phyloP scores from a whole-genome alignment of 805 yeast genomes.

The Wickerhamomyces pijperi region DNA sequence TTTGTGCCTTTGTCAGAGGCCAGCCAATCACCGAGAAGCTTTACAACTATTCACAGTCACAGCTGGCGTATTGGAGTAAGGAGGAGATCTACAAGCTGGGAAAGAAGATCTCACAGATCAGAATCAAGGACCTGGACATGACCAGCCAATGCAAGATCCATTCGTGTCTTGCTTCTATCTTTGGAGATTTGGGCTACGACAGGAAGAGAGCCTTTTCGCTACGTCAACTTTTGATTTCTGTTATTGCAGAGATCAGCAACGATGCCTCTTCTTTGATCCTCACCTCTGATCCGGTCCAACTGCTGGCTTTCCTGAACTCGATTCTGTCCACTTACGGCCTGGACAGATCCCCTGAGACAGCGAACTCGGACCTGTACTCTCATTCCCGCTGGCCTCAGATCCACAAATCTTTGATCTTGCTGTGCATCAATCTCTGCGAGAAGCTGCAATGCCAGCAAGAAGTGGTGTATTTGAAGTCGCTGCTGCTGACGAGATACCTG shows the following conservation, averaged over 20 bases:
- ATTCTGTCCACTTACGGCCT: constrained; percentile 47
- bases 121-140: constrained; percentile 32
- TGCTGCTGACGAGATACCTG: constrained; percentile 44
- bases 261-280: not conserved
- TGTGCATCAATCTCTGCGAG: constrained; percentile 43
- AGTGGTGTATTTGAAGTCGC: constrained; percentile 34
- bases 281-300: constrained; percentile 1
- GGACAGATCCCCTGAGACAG: constrained; percentile 24
- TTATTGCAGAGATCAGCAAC: constrained; percentile 28
- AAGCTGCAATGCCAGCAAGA: constrained; percentile 34
- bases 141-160: constrained; percentile 52
- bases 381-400: constrained; percentile 40
- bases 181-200: constrained; percentile 43
- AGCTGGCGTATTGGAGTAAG: constrained; percentile 37
- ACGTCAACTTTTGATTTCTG: constrained; percentile 46
- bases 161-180: constrained; percentile 54
- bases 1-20: not conserved
- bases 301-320: constrained; percentile 33
- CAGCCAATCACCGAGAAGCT: not conserved
- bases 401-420: constrained; percentile 42
- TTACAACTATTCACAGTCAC: too few species aligned
- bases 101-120: constrained; percentile 29
- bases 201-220: constrained; percentile 66
- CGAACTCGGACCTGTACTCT: constrained; percentile 16
- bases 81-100: constrained; percentile 13